Base-by-base conservation (phyloP, 257 asterid species). In the Solanum arcanum region DNA sequence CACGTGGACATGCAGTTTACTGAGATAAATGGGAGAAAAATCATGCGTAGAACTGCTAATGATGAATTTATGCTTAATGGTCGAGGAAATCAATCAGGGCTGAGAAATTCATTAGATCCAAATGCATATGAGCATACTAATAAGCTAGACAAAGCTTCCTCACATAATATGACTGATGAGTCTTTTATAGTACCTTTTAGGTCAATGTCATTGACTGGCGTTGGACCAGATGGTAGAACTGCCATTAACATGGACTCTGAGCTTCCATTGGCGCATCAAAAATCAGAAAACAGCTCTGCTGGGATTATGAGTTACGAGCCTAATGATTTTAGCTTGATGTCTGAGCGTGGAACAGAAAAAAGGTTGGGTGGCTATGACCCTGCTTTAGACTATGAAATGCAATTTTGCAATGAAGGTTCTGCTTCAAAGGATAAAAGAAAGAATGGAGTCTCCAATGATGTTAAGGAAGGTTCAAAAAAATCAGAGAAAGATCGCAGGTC, bases 361-460 rank as follows among this genome's bases (percentile, higher is more conserved):
- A 90, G 90, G 88, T 89, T 95, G 44, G 76, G 85, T 83, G 96
- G 91, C 87, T 95, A 91, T 83, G 93, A 95, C 89, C 94, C 90
- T 87, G 94, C 94, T 77, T 89, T 93, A 76, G 99, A 95, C 90
- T 96, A 93, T 89, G 96, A 94, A 90, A 94, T 95, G 96, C 98
- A 95, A 92, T 94, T 89, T 72, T 90, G 90, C 91, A 89, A 88
- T 85, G 91, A 92, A 85, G 90, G 86, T 86, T 88, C 88, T 47
- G 29, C 85, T 85, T 70, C 93, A 74, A 86, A 62, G 86, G 89
- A 87, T 88, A 94, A 93, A 90, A 91, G 88, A 75, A 83, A 91
- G 68, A 92, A 90, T 87, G 90, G 88, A 81, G 91, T 56, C 42
- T 78, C 23, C 59, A 88, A 85, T 83, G 87, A 91, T 52, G 88